Percentiles rank a stretch among this genome's conserved stretches.
Evolutionary conservation across 305 asterid genomes (phyloP).

Genomic region (Withania somnifera): DNA sequence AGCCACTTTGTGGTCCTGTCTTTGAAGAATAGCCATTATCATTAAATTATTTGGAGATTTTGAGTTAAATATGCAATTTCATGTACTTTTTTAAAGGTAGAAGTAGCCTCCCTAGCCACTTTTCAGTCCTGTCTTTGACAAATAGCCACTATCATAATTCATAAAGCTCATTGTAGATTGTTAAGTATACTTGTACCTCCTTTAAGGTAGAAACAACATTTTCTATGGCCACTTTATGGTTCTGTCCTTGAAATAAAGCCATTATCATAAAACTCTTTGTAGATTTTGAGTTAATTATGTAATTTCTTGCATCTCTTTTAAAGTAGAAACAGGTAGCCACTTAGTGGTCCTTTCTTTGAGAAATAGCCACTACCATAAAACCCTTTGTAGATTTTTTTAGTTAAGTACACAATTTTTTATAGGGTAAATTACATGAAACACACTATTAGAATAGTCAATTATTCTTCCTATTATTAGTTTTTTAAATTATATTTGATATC

Average conservation of each 20-base stretch:
- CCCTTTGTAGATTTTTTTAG: not conserved
- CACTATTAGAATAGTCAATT: too few relatives aligned
- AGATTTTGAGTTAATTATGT: not conserved
- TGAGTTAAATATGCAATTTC: too few relatives aligned
- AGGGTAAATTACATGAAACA: too few relatives aligned
- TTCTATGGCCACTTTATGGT: not conserved
- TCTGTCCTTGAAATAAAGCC: not conserved
- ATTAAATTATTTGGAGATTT: too few relatives aligned
- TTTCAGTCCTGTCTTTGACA: too few relatives aligned
- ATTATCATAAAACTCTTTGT: constrained; percentile 15
- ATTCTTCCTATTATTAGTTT: too few relatives aligned
- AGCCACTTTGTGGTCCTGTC: not conserved
- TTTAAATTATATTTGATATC: too few relatives aligned
- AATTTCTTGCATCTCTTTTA: not conserved
- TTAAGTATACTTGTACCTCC: not conserved
- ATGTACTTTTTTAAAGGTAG: too few relatives aligned
- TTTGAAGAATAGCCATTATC: not conserved
- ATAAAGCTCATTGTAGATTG: not conserved
- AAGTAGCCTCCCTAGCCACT: too few relatives aligned
- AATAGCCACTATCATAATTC: too few relatives aligned
- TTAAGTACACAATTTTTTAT: not conserved
- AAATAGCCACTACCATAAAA: not conserved
- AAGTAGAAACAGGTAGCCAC: not conserved
- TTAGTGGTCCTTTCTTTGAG: not conserved
- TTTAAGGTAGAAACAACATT: not conserved